phyloP scores from a whole-genome alignment of 2,329 filamentous ascomycete species.

The Aspergillus clavatus region DNA sequence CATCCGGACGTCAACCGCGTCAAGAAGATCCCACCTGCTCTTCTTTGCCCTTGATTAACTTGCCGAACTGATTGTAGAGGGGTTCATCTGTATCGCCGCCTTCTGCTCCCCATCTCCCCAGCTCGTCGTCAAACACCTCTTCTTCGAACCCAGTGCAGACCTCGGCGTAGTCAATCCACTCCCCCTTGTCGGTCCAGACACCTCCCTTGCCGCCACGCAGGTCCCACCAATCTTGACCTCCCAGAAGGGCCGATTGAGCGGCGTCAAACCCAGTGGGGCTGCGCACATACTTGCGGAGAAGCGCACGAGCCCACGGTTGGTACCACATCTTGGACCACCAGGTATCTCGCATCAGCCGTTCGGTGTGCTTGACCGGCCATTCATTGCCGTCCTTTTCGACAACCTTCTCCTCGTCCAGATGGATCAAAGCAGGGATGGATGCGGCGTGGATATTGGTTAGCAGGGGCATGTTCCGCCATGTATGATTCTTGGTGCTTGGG shows the following conservation, averaged over 20 bases:
- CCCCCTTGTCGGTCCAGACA: conserved; percentile 48
- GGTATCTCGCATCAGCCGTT: conserved; percentile 14
- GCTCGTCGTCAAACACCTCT: conserved; percentile 46
- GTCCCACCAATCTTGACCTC: conserved; percentile 48
- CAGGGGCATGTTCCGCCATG: conserved; percentile 43
- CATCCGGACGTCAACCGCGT: neutral
- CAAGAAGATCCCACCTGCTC: conserved; percentile 3
- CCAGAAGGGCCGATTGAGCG: conserved; percentile 42
- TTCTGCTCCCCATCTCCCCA: conserved; percentile 40
- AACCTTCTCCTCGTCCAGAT: conserved; percentile 35
- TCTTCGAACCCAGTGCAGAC: conserved; percentile 44
- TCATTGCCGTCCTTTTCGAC: conserved; percentile 4
- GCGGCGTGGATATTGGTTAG: conserved; percentile 47
- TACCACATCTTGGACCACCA: conserved; percentile 50
- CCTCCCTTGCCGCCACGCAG: conserved; percentile 50
- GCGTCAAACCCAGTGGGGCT: conserved; percentile 39
- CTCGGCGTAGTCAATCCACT: conserved; percentile 48
- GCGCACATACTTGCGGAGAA: conserved; percentile 48
- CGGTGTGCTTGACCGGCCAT: neutral
- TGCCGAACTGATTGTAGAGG: conserved; percentile 38
- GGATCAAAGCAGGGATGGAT: conserved; percentile 43
- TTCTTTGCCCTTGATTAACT: conserved; percentile 33
- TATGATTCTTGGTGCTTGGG: conserved; percentile 33
- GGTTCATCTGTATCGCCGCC: conserved; percentile 26
- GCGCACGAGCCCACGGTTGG: conserved; percentile 43